phyloP scores from a whole-genome alignment of 164 flowering plant species.

The Euptelea pleiosperma region DNA sequence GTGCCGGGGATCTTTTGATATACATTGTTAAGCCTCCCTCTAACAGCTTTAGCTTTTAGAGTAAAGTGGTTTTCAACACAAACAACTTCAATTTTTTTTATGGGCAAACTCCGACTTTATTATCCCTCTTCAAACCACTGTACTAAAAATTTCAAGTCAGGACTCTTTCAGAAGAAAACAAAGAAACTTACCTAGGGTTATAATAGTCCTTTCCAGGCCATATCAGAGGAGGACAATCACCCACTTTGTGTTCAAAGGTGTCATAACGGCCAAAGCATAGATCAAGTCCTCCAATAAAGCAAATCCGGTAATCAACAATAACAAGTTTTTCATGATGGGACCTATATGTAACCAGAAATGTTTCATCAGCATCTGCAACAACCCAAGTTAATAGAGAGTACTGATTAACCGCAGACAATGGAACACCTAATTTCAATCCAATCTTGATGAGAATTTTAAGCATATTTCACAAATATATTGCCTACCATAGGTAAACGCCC shows the following conservation, averaged over 20 bases:
- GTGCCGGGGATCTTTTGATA: too few species aligned
- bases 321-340: conserved; percentile 99
- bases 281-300: conserved; percentile 96
- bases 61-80: too few species aligned
- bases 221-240: conserved; percentile 63
- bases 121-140: background rate
- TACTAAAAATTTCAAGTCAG: background rate
- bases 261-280: conserved; percentile 99
- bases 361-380: conserved; percentile 24
- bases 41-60: too few species aligned
- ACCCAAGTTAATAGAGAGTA: conserved; percentile 1
- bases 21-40: too few species aligned
- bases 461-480: conserved; percentile 2
- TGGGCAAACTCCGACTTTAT: background rate
- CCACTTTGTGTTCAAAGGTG: conserved; percentile 72
- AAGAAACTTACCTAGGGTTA: conserved; percentile 74
- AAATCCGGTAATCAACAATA: conserved; percentile 83
- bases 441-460: conserved; percentile 2
- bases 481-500: conserved; percentile 94
- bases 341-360: conserved; percentile 44
- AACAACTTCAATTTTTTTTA: too few species aligned
- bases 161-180: background rate
- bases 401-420: background rate
- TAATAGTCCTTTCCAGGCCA: conserved; percentile 99
- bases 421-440: conserved; percentile 1